Percentiles rank a stretch among this genome's conserved stretches.
Evolutionary conservation across 192 early-diverging fungal genomes (phyloP).

Genomic region (Chytriomyces confervae): DNA sequence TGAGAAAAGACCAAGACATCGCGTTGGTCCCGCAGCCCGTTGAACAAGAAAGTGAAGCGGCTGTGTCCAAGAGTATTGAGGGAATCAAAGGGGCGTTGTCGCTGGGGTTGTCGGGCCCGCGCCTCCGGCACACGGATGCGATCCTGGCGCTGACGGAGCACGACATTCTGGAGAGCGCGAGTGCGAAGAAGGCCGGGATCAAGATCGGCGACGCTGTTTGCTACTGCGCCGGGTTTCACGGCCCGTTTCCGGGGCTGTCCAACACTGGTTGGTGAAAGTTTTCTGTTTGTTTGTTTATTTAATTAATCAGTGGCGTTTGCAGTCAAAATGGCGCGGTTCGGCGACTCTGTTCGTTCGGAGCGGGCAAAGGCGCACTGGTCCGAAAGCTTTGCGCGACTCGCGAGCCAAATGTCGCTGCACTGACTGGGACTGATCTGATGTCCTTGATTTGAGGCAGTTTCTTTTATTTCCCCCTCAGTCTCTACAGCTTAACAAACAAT

Average conservation of each 20-base stretch:
- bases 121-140: constrained; percentile 50
- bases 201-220: constrained; percentile 50
- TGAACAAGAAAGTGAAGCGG: neutral
- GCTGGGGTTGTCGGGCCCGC: neutral
- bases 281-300: neutral
- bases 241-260: constrained; percentile 53
- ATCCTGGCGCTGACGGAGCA: constrained; percentile 55
- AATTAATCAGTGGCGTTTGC: neutral
- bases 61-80: neutral
- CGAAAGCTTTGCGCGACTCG: neutral
- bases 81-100: neutral
- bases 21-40: neutral
- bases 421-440: neutral
- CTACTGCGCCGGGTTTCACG: constrained; percentile 56
- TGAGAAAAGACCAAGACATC: constrained; percentile 16
- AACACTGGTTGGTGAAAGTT: constrained; percentile 39
- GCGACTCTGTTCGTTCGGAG: constrained; percentile 39
- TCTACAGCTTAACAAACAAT: too few species aligned
- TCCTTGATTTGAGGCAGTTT: too few species aligned
- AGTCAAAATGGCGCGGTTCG: constrained; percentile 48
- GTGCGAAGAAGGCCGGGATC: constrained; percentile 30
- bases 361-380: constrained; percentile 21
- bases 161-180: constrained; percentile 42
- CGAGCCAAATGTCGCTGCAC: neutral
- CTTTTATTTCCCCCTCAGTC: too few species aligned